Base-by-base conservation (phyloP, 208 protist genomes). In the Porcisia hertigi region DNA sequence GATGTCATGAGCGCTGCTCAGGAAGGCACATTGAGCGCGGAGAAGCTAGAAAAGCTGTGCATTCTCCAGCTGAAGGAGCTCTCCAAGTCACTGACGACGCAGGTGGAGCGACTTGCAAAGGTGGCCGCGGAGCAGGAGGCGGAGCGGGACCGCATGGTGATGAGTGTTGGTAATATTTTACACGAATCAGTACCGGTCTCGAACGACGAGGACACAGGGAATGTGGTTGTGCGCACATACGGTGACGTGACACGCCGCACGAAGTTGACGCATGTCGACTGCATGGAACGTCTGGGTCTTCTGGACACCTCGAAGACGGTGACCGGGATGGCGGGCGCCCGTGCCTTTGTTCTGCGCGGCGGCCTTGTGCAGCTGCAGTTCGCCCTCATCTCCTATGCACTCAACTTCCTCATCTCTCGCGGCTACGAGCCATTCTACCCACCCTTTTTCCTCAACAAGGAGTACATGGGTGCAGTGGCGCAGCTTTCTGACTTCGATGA, bases 401-500 rank as follows among this genome's bases (percentile, higher is more conserved):
- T 99, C 30, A 81, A 97, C 53, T 99, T 99, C 84, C 88, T 99
- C 45, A 74, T 93, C 1, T 80, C 87, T 43, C 91, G 89, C 53
- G 92, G 90, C 58, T 99, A 98, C 88, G 98, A 93, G 55, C 89
- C 98, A 23, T 93, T 99, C 53, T 98, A 99, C 72, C 98, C 99
- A 20, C 99, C 99, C 57, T 99, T 99, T 90, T 99, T 99, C 85
- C 99, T 99, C 85, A 98, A 98, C 81, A 99, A 99, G 83, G 91
- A 98, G 6, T 77, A 96, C 30, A 99, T 99, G 99, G 90, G 80
- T 20, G 88, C 98, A 55, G 97, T 98, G 36, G 96, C 98, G 64
- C 98, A 99, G 91, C 96, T 99, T n/a, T 93, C 89, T 34, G 95
- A 99, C 77, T 99, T 99, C 83, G 99, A 99, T 81, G 99, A 99